Percentiles rank a stretch among this genome's conserved stretches.
phyloP scores from a whole-genome alignment of 352 stramenopile species.

The Phytophthora cryptogea region DNA sequence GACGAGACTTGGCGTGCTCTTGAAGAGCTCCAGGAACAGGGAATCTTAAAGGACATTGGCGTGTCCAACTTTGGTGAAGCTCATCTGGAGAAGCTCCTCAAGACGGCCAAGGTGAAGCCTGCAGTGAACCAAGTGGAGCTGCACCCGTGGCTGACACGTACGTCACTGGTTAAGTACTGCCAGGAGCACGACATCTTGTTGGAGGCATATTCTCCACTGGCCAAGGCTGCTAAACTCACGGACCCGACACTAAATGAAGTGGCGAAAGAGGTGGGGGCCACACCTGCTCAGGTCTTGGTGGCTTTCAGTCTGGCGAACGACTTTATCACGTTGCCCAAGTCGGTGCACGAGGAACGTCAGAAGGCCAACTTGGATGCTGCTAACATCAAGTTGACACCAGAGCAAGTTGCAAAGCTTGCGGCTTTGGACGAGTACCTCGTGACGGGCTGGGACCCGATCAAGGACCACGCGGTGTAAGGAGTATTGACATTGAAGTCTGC shows the following conservation, averaged over 20 bases:
- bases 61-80: conserved; percentile 90
- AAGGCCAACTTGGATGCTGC: conserved; percentile 50
- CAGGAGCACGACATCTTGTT: conserved; percentile 48
- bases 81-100: conserved; percentile 80
- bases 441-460: conserved; percentile 54
- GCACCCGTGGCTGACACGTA: conserved; percentile 64
- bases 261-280: conserved; percentile 32
- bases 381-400: conserved; percentile 35
- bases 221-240: conserved; percentile 3
- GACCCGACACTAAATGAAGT: conserved; percentile 39
- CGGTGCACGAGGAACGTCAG: conserved; percentile 41
- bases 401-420: conserved; percentile 40
- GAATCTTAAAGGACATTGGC: conserved; percentile 80
- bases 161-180: conserved; percentile 31
- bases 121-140: conserved; percentile 85
- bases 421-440: conserved; percentile 49
- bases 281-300: conserved; percentile 55
- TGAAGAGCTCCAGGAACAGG: conserved; percentile 51
- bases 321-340: conserved; percentile 72
- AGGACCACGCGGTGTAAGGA: conserved; percentile 38
- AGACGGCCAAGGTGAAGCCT: conserved; percentile 53
- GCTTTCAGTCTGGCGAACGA: conserved; percentile 55
- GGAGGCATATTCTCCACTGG: conserved; percentile 65
- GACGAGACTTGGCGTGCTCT: conserved; percentile 58
- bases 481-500: too few relatives aligned